phyloP scores from a whole-genome alignment of 2,329 filamentous ascomycete species.

The Scytalidium lignicola region DNA sequence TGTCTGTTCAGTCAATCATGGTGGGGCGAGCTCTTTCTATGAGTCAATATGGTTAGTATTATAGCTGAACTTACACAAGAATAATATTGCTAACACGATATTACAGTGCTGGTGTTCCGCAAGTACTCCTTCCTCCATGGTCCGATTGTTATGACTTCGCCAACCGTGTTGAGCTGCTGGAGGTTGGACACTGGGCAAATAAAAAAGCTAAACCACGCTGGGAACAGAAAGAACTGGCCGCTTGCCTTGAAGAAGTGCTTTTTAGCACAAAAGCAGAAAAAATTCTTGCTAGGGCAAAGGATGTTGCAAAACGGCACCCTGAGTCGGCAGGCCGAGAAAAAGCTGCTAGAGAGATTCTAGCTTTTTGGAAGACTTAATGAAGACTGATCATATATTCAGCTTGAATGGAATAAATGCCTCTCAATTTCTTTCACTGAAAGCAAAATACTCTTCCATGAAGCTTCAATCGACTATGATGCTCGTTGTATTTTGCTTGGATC shows the following conservation, averaged over 20 bases:
- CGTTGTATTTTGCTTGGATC: too few species aligned
- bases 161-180: conserved; percentile 34
- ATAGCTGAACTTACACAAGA: conserved; percentile 10
- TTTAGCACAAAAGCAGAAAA: not conserved
- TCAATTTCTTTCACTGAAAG: too few species aligned
- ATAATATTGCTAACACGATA: conserved; percentile 1
- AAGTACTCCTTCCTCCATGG: conserved; percentile 42
- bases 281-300: not conserved
- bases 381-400: too few species aligned
- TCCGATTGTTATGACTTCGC: conserved; percentile 42
- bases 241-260: not conserved
- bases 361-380: too few species aligned
- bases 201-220: conserved; percentile 27
- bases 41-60: conserved; percentile 36
- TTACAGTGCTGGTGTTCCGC: conserved; percentile 36
- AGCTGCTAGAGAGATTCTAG: not conserved
- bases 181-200: conserved; percentile 37
- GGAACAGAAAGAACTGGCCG: not conserved
- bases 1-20: conserved; percentile 33
- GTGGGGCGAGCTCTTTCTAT: conserved; percentile 36
- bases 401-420: too few species aligned
- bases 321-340: not conserved
- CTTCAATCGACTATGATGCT: too few species aligned
- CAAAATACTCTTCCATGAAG: too few species aligned
- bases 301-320: not conserved